Conservation (phyloP, 1,284 basidiomycete species). For the Chalciporus sp. region DNA sequence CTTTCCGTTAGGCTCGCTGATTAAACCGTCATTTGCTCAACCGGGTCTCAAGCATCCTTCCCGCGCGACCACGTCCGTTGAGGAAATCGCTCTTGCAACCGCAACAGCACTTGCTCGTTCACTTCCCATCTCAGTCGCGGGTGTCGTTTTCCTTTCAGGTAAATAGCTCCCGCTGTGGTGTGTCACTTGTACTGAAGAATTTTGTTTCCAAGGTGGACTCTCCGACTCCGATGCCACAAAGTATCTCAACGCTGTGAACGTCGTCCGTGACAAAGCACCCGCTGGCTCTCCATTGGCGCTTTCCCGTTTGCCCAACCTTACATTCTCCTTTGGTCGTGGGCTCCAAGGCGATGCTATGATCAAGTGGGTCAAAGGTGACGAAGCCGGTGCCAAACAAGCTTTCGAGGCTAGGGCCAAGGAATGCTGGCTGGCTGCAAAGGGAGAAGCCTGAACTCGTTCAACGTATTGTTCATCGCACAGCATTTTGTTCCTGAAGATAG, state of each 20-base stretch:
- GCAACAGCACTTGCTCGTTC: conserved; percentile 48
- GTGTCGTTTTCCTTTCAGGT: conserved; percentile 54
- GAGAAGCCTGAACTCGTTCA: conserved; percentile 17
- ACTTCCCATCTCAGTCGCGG: conserved; percentile 49
- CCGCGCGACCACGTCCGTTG: conserved; percentile 38
- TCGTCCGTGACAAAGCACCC: conserved; percentile 37
- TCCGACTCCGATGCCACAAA: conserved; percentile 39
- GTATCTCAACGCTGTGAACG: conserved; percentile 44
- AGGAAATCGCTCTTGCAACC: conserved; percentile 50
- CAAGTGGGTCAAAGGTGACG: conserved; percentile 46
- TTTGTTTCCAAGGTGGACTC: conserved; percentile 41
- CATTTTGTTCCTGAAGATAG: conserved; percentile 1
- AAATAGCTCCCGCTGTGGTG: conserved; percentile 6
- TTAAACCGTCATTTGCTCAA: conserved; percentile 57
- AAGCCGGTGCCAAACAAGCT: conserved; percentile 40
- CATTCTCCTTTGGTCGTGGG: conserved; percentile 53
- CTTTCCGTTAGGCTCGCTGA: conserved; percentile 41
- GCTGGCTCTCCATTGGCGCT: conserved; percentile 31
- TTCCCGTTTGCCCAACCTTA: conserved; percentile 42
- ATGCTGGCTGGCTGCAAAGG: conserved; percentile 44
- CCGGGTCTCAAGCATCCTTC: conserved; percentile 47
- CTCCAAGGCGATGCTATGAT: conserved; percentile 52
- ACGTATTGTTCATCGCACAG: neutral
- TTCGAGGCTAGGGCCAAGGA: conserved; percentile 45
- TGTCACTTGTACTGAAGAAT: neutral